Percentiles rank a stretch among this genome's conserved stretches.
These are phyloP conservation scores for Pharnaceum exiguum DNA, from an alignment of 148 eudicot genomes.

Conservation along the genomic window DNA sequence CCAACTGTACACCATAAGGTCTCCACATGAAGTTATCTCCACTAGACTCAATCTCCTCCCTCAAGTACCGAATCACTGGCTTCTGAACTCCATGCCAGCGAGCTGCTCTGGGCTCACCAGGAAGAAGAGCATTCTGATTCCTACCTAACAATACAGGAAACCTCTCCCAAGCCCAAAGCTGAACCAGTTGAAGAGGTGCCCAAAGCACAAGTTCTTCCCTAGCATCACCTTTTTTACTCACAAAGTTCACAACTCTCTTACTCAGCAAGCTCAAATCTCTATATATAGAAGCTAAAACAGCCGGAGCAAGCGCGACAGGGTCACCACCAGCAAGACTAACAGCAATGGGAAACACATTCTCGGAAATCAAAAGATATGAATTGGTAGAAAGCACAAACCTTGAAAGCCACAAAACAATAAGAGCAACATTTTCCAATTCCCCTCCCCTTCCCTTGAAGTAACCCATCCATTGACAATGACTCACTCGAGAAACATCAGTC, in stretches of 20 bases:
- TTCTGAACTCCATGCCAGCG: conserved; percentile 23
- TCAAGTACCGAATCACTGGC: neutral
- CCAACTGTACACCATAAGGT: conserved; percentile 18
- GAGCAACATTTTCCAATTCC: conserved; percentile 25
- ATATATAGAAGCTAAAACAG: conserved; percentile 31
- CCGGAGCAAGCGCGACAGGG: conserved; percentile 13
- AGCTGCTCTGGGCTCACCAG: conserved; percentile 12
- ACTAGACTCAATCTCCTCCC: conserved; percentile 5
- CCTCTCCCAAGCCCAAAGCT: conserved; percentile 49
- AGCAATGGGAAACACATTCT: conserved; percentile 18
- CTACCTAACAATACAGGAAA: conserved; percentile 17
- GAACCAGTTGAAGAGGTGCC: conserved; percentile 33
- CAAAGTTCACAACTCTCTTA: neutral
- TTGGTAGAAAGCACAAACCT: conserved; percentile 16
- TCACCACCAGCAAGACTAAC: conserved; percentile 21
- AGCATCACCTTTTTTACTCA: neutral
- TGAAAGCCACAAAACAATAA: conserved; percentile 30
- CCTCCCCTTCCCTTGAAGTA: conserved; percentile 8
- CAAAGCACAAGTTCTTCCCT: neutral
- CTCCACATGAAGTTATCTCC: conserved; percentile 25
- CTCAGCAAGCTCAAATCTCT: conserved; percentile 25
- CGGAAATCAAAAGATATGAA: neutral
- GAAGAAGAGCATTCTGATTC: neutral
- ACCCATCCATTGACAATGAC: conserved; percentile 14
- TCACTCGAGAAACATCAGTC: neutral